Evolutionary conservation across 805 yeast genomes (phyloP).

Genomic region (Cyberlindnera euphorbiiphila): DNA sequence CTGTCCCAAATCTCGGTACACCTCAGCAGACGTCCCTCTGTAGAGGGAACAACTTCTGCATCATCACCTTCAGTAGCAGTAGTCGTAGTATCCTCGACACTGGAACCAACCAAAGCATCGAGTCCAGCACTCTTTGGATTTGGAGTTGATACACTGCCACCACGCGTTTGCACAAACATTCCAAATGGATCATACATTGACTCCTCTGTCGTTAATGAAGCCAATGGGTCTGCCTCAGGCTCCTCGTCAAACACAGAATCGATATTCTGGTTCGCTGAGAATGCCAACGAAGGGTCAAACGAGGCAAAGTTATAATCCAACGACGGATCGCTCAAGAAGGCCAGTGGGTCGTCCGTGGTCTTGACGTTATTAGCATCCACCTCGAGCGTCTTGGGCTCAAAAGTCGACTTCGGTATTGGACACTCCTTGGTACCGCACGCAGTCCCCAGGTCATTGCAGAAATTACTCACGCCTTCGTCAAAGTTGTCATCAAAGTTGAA

Average conservation of each 20-base stretch:
- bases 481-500: constrained; percentile 42
- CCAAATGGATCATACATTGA: constrained; percentile 53
- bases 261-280: constrained; percentile 25
- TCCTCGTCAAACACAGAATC: constrained; percentile 14
- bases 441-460: constrained; percentile 69
- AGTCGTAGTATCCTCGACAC: constrained; percentile 1
- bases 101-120: constrained; percentile 4
- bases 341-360: constrained; percentile 38
- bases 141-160: background rate
- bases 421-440: constrained; percentile 78
- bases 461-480: constrained; percentile 68
- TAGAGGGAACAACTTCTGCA: constrained; percentile 62
- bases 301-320: constrained; percentile 25
- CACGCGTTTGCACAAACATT: constrained; percentile 15
- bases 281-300: constrained; percentile 54
- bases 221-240: constrained; percentile 35
- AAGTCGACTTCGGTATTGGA: constrained; percentile 53
- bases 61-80: constrained; percentile 7
- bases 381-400: background rate
- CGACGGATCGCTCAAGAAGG: constrained; percentile 38
- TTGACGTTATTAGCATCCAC: constrained; percentile 3
- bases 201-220: constrained; percentile 49
- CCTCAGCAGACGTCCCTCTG: constrained; percentile 53
- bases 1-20: constrained; percentile 97
- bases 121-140: no score